These are phyloP conservation scores for Aquanectria penicillioides DNA, from an alignment of 2,329 filamentous ascomycete species.

Conservation along the genomic window DNA sequence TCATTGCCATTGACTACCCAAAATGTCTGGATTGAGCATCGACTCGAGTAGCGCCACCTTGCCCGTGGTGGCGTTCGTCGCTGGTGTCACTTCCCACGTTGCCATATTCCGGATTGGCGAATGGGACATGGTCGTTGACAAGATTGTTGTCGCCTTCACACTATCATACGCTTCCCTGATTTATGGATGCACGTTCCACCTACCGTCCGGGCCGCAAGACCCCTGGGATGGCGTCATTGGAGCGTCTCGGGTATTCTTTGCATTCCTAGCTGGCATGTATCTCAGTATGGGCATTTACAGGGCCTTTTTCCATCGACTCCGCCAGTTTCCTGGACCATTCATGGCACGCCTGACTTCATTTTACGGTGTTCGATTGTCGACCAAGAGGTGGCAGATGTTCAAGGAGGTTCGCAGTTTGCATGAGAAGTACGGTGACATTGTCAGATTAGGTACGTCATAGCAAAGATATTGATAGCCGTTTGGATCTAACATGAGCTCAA, in stretches of 20 bases:
- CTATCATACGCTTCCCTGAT: neutral
- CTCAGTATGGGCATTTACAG: neutral
- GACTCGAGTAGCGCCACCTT: neutral
- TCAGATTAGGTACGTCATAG: conserved; percentile 17
- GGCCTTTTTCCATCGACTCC: neutral
- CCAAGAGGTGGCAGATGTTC: neutral
- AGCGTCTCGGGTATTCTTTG: neutral
- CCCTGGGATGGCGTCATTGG: neutral
- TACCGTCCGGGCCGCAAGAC: neutral
- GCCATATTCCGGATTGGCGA: neutral
- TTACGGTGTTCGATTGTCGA: neutral
- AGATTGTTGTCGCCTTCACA: neutral
- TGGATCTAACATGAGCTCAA: no score
- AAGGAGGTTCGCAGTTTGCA: neutral
- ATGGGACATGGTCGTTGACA: conserved; percentile 1
- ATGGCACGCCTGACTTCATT: neutral
- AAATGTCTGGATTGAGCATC: neutral
- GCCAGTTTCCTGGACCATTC: conserved; percentile 13
- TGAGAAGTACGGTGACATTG: conserved; percentile 2
- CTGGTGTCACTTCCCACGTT: neutral
- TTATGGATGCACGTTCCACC: neutral
- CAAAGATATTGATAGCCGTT: no score
- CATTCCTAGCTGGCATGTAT: neutral
- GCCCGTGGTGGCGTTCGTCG: neutral
- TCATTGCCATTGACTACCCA: no score